phyloP scores from a whole-genome alignment of 345 rosid species.

The Moricandia moricandioides region DNA sequence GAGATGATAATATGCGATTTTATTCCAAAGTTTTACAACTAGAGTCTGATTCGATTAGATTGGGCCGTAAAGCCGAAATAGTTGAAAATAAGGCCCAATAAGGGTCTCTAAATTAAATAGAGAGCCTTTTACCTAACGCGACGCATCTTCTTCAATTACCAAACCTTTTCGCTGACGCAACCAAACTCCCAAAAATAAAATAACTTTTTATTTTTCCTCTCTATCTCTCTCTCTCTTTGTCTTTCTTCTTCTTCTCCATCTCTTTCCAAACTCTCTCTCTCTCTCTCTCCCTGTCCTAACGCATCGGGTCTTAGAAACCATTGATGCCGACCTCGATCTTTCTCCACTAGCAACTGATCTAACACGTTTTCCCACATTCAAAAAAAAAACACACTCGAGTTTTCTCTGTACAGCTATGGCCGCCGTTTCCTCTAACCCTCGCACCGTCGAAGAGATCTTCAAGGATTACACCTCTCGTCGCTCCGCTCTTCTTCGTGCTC shows the following conservation, averaged over 20 bases:
- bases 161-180: constrained; percentile 40
- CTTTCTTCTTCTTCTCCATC: constrained; percentile 17
- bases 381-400: background rate
- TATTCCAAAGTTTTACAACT: background rate
- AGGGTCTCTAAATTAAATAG: background rate
- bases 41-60: background rate
- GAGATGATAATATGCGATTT: background rate
- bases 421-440: constrained; percentile 59
- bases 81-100: constrained; percentile 9
- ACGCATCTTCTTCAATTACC: constrained; percentile 24
- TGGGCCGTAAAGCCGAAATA: constrained; percentile 5
- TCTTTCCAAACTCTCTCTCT: background rate
- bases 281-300: constrained; percentile 24
- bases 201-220: too few relatives aligned
- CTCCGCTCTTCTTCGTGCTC: constrained; percentile 83
- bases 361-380: background rate
- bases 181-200: constrained; percentile 30
- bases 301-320: constrained; percentile 31
- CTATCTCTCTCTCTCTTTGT: background rate
- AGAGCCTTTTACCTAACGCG: constrained; percentile 20
- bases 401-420: constrained; percentile 33
- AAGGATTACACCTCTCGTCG: constrained; percentile 81
- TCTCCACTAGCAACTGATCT: constrained; percentile 35
- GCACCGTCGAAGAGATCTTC: constrained; percentile 94
- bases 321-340: constrained; percentile 28